Percentiles rank a stretch among this genome's conserved stretches.
Evolutionary conservation across 2,329 filamentous ascomycete species (phyloP).

Genomic region (Diaporthe velutina): DNA sequence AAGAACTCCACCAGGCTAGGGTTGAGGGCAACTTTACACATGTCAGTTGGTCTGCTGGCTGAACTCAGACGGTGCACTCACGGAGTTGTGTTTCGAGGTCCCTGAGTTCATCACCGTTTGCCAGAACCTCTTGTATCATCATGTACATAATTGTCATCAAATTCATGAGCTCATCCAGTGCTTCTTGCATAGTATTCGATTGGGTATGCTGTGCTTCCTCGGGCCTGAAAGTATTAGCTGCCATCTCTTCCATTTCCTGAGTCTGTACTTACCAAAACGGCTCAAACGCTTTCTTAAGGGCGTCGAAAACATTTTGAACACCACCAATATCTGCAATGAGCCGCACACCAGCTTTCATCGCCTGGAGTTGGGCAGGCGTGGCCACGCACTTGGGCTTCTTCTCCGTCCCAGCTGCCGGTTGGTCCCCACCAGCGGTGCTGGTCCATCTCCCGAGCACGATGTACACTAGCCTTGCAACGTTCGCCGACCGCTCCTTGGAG

Average conservation of each 20-base stretch:
- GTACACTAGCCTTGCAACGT: constrained; percentile 70
- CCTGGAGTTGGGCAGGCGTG: constrained; percentile 67
- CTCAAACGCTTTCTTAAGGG: constrained; percentile 63
- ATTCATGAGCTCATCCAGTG: constrained; percentile 72
- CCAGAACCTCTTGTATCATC: constrained; percentile 68
- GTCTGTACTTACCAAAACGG: constrained; percentile 61
- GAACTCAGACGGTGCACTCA: constrained; percentile 51
- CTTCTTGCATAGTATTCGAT: constrained; percentile 59
- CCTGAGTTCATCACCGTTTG: constrained; percentile 63
- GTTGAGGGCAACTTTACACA: constrained; percentile 64
- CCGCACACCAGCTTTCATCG: constrained; percentile 68
- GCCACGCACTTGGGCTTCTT: constrained; percentile 63
- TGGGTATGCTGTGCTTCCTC: constrained; percentile 59
- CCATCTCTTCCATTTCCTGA: background rate
- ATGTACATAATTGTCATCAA: constrained; percentile 75
- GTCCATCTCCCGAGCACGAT: constrained; percentile 79
- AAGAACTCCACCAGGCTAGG: constrained; percentile 80
- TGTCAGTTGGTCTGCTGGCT: constrained; percentile 42
- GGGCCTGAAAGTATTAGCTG: constrained; percentile 51
- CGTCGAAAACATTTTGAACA: constrained; percentile 64
- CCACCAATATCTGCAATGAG: constrained; percentile 65
- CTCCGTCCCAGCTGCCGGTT: constrained; percentile 51
- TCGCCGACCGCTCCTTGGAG: constrained; percentile 62
- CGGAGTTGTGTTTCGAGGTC: constrained; percentile 63
- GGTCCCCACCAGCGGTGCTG: constrained; percentile 68